Evolutionary conservation across 2,329 filamentous ascomycete genomes (phyloP).

Genomic region (Exophiala spinifera): DNA sequence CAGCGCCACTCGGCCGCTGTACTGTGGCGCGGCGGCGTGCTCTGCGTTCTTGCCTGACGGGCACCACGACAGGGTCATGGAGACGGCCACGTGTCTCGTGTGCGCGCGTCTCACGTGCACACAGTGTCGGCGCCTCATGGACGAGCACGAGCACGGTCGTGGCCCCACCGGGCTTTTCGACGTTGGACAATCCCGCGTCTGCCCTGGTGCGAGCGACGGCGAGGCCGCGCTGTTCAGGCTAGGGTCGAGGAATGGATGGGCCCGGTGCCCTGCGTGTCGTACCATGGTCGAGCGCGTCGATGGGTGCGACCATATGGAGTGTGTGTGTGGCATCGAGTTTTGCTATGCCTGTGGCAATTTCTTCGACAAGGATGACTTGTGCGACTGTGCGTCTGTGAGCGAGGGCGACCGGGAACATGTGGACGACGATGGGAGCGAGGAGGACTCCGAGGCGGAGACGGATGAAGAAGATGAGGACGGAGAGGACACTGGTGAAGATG

Average conservation of each 20-base stretch:
- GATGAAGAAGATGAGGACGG: background rate
- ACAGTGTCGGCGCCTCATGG: conserved; percentile 4
- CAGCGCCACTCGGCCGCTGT: conserved; percentile 13
- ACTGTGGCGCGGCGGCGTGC: conserved; percentile 19
- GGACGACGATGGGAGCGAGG: too few species aligned
- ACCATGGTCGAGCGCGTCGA: conserved; percentile 21
- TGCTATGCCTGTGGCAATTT: conserved; percentile 22
- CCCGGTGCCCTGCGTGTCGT: conserved; percentile 24
- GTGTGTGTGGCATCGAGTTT: conserved; percentile 23
- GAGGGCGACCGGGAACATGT: background rate
- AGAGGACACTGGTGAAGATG: conserved; percentile 7
- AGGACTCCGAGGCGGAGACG: background rate
- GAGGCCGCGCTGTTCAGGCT: conserved; percentile 8
- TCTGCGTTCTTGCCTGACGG: conserved; percentile 17
- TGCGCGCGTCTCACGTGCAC: conserved; percentile 12
- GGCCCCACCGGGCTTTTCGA: too few species aligned
- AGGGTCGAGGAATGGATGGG: conserved; percentile 18
- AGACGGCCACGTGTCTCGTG: conserved; percentile 4
- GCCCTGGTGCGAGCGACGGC: conserved; percentile 7
- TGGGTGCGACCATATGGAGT: conserved; percentile 23
- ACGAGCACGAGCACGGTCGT: conserved; percentile 6
- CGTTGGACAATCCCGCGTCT: too few species aligned
- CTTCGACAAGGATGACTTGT: conserved; percentile 13
- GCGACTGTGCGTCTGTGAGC: background rate
- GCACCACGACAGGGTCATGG: background rate